Base-by-base conservation (phyloP, 331 rosid species). In the Prunus yedoensis region DNA sequence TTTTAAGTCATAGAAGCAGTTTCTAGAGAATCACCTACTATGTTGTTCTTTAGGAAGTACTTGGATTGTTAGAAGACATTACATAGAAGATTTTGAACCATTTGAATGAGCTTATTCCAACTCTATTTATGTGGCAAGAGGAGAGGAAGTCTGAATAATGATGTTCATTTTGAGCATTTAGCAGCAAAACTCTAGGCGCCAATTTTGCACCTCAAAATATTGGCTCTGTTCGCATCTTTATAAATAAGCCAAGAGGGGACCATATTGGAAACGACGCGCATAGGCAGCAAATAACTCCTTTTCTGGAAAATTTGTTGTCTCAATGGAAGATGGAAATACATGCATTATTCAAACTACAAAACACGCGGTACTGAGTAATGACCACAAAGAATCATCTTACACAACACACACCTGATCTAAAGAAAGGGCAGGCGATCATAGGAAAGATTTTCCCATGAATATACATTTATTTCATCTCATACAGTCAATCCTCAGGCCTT, bases 401-500 rank as follows among this genome's bases (percentile, higher is more conserved):
- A 70, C 61, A 43, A 30, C 61, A 58, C 32, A 30, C 62, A 15
- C 18, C 45, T 45, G 51, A n/a, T 50, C 20, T 69, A 28, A 58
- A 74, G 38, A 79, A 56, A 45, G 12, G 47, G 25, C 62, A 80
- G 64, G 77, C 13, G 4, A 71, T 18, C 28, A 27, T 8, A 2
- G 50, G 68, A 63, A 62, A 47, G 18, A 45, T 12, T 30, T 71
- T 80, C 74, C 79, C 41, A 17, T 16, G 21, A 35, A 41, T 45
- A 52, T 58, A 45, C 58, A 73, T 80, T 88, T 86, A 87, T 83
- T 91, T 82, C 74, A 50, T 58, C 74, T 70, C 78, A 54, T 9
- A 71, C 35, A 58, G 62, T 78, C 66, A 66, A 75, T 68, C 11
- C 71, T 90, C 88, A 91, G 57, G 83, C 91, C 79, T 90, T 91